phyloP scores from a whole-genome alignment of 257 asterid species.

The Paulownia fortunei region DNA sequence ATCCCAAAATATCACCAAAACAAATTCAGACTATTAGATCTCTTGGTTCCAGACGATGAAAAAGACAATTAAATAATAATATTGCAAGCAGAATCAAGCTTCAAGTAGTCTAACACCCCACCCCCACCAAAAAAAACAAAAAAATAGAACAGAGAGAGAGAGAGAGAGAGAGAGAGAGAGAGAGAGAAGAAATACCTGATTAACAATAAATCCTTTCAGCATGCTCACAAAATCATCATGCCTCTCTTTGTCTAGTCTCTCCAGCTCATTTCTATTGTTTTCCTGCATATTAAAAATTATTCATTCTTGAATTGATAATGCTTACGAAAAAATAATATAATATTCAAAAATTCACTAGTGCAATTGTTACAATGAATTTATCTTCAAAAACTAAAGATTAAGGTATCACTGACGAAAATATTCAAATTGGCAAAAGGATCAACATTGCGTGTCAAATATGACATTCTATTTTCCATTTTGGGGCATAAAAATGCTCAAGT shows the following conservation, averaged over 20 bases:
- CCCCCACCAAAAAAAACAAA: background rate
- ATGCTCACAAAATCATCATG: constrained; percentile 83
- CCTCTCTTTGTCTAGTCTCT: constrained; percentile 85
- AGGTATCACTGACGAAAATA: too few species aligned
- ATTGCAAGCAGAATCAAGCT: constrained; percentile 1
- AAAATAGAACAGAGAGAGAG: too few species aligned
- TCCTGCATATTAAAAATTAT: constrained; percentile 54
- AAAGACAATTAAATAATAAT: too few species aligned
- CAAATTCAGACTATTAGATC: background rate
- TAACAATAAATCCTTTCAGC: constrained; percentile 91
- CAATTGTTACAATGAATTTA: background rate
- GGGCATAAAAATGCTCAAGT: too few species aligned
- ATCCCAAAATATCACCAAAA: background rate
- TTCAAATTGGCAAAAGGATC: too few species aligned
- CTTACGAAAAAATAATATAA: background rate
- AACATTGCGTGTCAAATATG: too few species aligned
- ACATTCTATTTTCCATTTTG: too few species aligned
- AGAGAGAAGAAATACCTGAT: constrained; percentile 74
- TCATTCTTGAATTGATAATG: background rate
- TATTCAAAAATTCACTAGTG: background rate
- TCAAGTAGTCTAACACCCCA: background rate
- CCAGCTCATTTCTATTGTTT: constrained; percentile 87
- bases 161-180: too few species aligned
- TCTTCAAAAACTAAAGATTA: too few species aligned
- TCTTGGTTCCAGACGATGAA: background rate